Evolutionary conservation across 805 yeast genomes (phyloP).

Genomic region (Hanseniaspora lindneri): DNA sequence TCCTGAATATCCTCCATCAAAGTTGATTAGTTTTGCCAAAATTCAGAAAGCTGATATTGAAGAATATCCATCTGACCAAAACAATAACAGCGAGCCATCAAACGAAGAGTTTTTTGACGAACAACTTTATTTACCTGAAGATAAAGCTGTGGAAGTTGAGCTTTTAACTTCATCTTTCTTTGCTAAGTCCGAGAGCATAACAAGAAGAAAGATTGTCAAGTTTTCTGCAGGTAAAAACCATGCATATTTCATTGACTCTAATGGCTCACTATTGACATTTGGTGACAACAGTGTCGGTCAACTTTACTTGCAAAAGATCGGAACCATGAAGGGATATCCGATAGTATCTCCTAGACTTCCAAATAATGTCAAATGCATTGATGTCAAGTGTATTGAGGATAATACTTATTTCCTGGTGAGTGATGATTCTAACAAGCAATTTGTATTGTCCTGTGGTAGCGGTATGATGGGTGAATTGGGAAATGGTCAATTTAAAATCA

Average conservation of each 20-base stretch:
- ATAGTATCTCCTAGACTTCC: slow-evolving; percentile 25
- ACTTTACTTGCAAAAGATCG: slow-evolving; percentile 27
- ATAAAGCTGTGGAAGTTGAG: slow-evolving; percentile 19
- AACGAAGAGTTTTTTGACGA: not conserved
- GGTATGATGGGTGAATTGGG: slow-evolving; percentile 84
- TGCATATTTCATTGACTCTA: slow-evolving; percentile 52
- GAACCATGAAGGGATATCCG: slow-evolving; percentile 25
- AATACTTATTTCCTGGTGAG: slow-evolving; percentile 43
- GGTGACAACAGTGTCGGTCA: slow-evolving; percentile 83
- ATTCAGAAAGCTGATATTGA: slow-evolving; percentile 19
- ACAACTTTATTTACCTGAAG: not conserved
- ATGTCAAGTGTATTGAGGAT: slow-evolving; percentile 60
- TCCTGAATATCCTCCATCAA: slow-evolving; percentile 46
- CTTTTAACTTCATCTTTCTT: slow-evolving; percentile 23
- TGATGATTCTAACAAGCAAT: slow-evolving; percentile 21
- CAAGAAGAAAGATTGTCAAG: slow-evolving; percentile 38
- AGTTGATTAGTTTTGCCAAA: slow-evolving; percentile 18
- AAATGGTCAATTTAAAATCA: slow-evolving; percentile 60
- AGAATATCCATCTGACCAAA: slow-evolving; percentile 14
- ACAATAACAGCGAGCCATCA: not conserved
- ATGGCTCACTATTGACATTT: slow-evolving; percentile 71
- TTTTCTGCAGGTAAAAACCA: slow-evolving; percentile 69
- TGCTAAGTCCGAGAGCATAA: slow-evolving; percentile 18
- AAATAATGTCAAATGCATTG: slow-evolving; percentile 35
- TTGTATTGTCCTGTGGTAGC: slow-evolving; percentile 60